A percentile compares a stretch with the other conserved stretches of the same genome.
Evolutionary conservation across 2,329 filamentous ascomycete genomes (phyloP).

Genomic region (Fusarium penzigii): DNA sequence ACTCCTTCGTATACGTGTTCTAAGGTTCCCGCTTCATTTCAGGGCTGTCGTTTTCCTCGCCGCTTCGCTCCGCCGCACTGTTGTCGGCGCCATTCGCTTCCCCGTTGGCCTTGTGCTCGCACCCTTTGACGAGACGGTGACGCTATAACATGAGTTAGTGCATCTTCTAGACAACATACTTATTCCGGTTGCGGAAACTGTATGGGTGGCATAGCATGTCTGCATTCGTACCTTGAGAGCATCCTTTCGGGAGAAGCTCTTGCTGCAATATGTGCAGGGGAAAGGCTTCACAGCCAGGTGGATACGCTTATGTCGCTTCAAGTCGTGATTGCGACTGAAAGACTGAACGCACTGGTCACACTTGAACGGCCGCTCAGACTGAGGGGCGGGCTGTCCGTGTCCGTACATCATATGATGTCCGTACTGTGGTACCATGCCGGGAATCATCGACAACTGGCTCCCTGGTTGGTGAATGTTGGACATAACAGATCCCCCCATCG

Average conservation of each 20-base stretch:
- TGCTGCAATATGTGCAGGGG: slow-evolving; percentile 87
- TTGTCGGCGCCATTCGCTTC: slow-evolving; percentile 22
- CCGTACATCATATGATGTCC: slow-evolving; percentile 63
- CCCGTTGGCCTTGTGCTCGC: slow-evolving; percentile 42
- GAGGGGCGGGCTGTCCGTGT: slow-evolving; percentile 48
- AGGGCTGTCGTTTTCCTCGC: slow-evolving; percentile 26
- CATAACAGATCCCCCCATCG: slow-evolving; percentile 69
- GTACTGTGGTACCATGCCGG: slow-evolving; percentile 57
- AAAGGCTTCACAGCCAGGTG: slow-evolving; percentile 96
- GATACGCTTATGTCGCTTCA: slow-evolving; percentile 94
- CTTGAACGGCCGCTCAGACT: slow-evolving; percentile 85
- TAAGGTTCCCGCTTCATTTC: slow-evolving; percentile 27
- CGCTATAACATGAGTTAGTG: slow-evolving; percentile 43
- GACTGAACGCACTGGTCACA: slow-evolving; percentile 91
- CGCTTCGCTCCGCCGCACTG: slow-evolving; percentile 23
- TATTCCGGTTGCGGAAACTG: not conserved
- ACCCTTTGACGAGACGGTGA: slow-evolving; percentile 66
- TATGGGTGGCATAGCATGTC: not conserved
- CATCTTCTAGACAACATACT: not conserved
- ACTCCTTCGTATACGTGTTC: slow-evolving; percentile 3
- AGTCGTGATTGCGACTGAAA: slow-evolving; percentile 94
- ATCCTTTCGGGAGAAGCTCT: slow-evolving; percentile 96
- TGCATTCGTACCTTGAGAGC: slow-evolving; percentile 78
- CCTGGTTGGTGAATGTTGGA: slow-evolving; percentile 77
- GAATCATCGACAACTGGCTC: slow-evolving; percentile 70